Evolutionary conservation across 805 yeast species (phyloP).

Genomic region (Metschnikowia lachancei): DNA sequence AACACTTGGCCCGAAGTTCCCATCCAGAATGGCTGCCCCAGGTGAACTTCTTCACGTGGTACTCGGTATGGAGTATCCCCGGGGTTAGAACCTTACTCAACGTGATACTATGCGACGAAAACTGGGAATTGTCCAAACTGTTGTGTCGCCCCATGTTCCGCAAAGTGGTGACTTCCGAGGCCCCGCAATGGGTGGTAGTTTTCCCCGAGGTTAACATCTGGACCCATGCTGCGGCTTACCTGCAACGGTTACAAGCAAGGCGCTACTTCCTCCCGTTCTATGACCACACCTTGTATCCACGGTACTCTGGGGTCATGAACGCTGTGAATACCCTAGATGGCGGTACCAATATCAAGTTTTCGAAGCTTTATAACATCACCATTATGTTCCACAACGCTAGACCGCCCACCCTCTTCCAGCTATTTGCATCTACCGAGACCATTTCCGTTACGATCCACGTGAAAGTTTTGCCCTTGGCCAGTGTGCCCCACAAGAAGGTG

Average conservation of each 20-base stretch:
- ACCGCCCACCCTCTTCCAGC: conserved; percentile 32
- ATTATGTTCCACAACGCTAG: conserved; percentile 35
- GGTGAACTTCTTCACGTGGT: conserved; percentile 71
- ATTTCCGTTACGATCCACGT: conserved; percentile 47
- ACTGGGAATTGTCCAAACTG: conserved; percentile 54
- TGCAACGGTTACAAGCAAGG: conserved; percentile 55
- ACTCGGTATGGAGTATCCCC: conserved; percentile 60
- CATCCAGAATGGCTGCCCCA: conserved; percentile 36
- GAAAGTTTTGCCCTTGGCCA: conserved; percentile 42
- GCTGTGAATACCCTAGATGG: conserved; percentile 42
- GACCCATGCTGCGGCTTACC: conserved; percentile 44
- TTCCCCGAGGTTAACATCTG: conserved; percentile 86
- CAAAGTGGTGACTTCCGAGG: conserved; percentile 33
- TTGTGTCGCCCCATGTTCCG: conserved; percentile 37
- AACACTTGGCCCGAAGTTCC: conserved; percentile 34
- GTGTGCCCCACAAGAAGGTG: conserved; percentile 51
- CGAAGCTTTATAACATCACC: conserved; percentile 55
- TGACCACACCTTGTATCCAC: conserved; percentile 68
- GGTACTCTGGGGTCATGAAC: conserved; percentile 60
- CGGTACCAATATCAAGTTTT: conserved; percentile 33
- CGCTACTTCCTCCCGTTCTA: conserved; percentile 60
- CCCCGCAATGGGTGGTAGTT: conserved; percentile 61
- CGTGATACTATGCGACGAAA: conserved; percentile 61
- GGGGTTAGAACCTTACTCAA: conserved; percentile 45
- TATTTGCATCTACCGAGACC: conserved; percentile 28